phyloP scores from a whole-genome alignment of 1,284 basidiomycete genomes.

The Trametes pubescens region DNA sequence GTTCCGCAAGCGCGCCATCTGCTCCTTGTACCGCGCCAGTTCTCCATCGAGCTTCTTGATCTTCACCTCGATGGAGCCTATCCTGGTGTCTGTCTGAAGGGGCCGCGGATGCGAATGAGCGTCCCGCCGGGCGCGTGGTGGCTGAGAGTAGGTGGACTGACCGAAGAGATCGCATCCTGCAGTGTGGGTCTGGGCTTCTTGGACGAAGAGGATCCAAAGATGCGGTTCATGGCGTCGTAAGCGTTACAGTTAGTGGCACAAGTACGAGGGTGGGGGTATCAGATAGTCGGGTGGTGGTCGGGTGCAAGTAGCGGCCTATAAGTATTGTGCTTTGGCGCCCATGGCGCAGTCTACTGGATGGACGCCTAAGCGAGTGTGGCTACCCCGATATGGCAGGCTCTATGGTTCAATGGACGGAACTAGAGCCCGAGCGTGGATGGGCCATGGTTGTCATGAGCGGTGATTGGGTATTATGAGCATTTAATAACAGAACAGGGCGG shows the following conservation, averaged over 20 bases:
- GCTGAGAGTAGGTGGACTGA: slow-evolving; percentile 48
- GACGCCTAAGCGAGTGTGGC: slow-evolving; percentile 3
- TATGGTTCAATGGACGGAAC: slow-evolving; percentile 3
- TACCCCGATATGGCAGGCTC: slow-evolving; percentile 21
- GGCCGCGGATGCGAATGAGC: slow-evolving; percentile 26
- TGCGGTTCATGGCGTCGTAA: slow-evolving; percentile 69
- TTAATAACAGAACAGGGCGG: neutral
- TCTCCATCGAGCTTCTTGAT: slow-evolving; percentile 97
- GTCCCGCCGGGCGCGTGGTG: slow-evolving; percentile 5
- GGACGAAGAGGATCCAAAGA: slow-evolving; percentile 80
- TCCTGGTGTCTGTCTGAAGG: slow-evolving; percentile 85
- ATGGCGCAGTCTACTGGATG: neutral
- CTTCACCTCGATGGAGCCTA: slow-evolving; percentile 95
- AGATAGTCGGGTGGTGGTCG: slow-evolving; percentile 1
- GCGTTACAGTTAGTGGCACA: slow-evolving; percentile 42
- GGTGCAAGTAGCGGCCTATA: neutral
- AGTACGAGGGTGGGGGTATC: slow-evolving; percentile 31
- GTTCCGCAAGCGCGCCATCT: slow-evolving; percentile 93
- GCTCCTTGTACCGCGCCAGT: slow-evolving; percentile 91
- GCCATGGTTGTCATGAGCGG: neutral
- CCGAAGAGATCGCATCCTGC: slow-evolving; percentile 91
- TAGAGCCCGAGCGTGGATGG: neutral
- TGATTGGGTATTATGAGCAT: neutral
- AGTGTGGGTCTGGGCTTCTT: slow-evolving; percentile 91
- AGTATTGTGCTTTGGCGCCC: slow-evolving; percentile 2